These are phyloP conservation scores for Rhynchospora tenuis DNA, from an alignment of 176 grass and related monocot species.

Conservation along the genomic window DNA sequence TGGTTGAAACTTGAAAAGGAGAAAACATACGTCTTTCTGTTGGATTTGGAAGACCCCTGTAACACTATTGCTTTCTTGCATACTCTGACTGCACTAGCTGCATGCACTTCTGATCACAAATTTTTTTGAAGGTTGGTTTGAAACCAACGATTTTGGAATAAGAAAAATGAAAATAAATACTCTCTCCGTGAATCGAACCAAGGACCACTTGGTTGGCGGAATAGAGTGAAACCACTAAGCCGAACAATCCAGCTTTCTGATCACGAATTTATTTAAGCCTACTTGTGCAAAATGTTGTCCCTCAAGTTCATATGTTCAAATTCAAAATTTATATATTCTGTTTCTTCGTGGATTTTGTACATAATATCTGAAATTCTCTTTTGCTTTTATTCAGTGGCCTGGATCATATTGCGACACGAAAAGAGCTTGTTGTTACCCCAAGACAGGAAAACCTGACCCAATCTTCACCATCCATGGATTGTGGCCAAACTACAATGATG, in stretches of 20 bases:
- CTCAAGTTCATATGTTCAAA: not conserved
- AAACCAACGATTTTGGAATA: too few species aligned
- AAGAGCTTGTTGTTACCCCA: conserved; percentile 54
- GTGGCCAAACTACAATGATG: conserved; percentile 72
- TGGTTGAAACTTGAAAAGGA: not conserved
- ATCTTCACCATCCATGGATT: conserved; percentile 74
- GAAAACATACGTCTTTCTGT: too few species aligned
- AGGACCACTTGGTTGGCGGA: too few species aligned
- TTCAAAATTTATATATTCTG: not conserved
- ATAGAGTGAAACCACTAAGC: too few species aligned
- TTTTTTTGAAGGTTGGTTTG: too few species aligned
- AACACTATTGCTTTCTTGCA: not conserved
- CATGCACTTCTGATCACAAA: too few species aligned
- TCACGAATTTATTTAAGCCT: too few species aligned
- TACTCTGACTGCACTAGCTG: too few species aligned
- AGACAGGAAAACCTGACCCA: conserved; percentile 46
- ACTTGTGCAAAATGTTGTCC: not conserved
- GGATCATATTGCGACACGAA: conserved; percentile 60
- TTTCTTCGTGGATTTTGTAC: not conserved
- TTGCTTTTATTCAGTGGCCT: conserved; percentile 46
- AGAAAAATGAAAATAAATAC: too few species aligned
- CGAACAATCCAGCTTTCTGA: too few species aligned
- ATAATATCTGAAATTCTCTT: not conserved
- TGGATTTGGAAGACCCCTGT: not conserved
- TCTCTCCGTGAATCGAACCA: too few species aligned